These are phyloP conservation scores for Gentiana macrophylla DNA, from an alignment of 257 asterid genomes.

Conservation along the genomic window DNA sequence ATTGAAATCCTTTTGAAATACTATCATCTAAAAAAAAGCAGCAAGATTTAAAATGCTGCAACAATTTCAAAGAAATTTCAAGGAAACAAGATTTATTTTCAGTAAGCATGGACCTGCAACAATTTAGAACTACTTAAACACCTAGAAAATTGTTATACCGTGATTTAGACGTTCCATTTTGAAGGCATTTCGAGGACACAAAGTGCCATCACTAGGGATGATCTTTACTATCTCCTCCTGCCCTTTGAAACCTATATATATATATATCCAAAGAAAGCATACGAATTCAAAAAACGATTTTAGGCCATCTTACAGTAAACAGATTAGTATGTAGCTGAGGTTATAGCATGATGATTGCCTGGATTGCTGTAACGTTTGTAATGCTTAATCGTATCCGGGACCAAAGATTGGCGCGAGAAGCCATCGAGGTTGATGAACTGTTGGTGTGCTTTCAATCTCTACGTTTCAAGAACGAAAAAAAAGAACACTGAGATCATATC, in stretches of 20 bases:
- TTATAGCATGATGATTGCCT: conserved; percentile 26
- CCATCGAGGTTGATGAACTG: conserved; percentile 33
- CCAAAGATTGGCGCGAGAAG: conserved; percentile 28
- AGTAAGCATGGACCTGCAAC: too few species aligned
- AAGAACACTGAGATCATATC: neutral
- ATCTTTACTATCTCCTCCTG: neutral
- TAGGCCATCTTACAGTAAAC: too few species aligned
- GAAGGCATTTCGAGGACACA: conserved; percentile 15
- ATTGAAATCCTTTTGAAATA: conserved; percentile 32
- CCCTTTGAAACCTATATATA: conserved; percentile 2
- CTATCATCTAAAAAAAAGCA: conserved; percentile 19
- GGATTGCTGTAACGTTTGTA: conserved; percentile 37
- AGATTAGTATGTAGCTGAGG: neutral
- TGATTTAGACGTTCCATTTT: conserved; percentile 17
- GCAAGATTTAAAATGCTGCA: neutral
- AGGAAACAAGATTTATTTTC: too few species aligned
- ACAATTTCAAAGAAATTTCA: neutral
- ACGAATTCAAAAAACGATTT: neutral
- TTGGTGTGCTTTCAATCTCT: conserved; percentile 37
- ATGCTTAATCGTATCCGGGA: conserved; percentile 34
- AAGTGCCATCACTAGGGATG: conserved; percentile 7
- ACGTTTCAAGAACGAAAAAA: neutral
- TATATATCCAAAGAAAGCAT: neutral
- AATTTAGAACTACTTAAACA: too few species aligned
- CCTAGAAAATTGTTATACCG: conserved; percentile 19